A percentile compares a stretch with the other conserved stretches of the same genome.
Conservation (phyloP, 768 basidiomycete species). For the Psilocybe subaeruginosa region DNA sequence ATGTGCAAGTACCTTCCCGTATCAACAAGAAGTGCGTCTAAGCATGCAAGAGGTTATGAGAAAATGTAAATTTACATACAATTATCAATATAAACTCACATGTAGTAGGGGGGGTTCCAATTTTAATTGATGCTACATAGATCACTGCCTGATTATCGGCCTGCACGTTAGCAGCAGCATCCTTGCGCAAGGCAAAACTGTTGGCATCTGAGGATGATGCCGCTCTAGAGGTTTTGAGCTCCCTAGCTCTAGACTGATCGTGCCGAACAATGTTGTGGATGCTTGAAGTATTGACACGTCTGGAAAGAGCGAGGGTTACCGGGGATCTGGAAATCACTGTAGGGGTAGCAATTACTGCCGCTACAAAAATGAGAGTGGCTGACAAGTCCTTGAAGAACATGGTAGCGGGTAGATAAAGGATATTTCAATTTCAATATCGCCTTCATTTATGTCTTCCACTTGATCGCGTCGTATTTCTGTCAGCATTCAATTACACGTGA, state of each 20-base stretch:
- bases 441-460: background rate
- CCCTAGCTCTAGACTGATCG: slow-evolving; percentile 17
- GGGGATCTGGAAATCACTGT: slow-evolving; percentile 3
- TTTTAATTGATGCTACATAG: slow-evolving; percentile 48
- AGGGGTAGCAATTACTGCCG: background rate
- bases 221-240: background rate
- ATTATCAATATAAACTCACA: slow-evolving; percentile 36
- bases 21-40: slow-evolving; percentile 55
- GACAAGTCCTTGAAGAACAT: background rate
- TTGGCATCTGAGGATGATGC: background rate
- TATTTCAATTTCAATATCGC: background rate
- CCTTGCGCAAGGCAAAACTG: background rate
- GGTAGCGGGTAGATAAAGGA: background rate
- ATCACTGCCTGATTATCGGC: slow-evolving; percentile 29
- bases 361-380: background rate
- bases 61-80: too few species aligned
- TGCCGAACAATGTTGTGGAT: slow-evolving; percentile 17
- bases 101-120: slow-evolving; percentile 53
- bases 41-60: too few species aligned
- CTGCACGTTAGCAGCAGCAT: background rate
- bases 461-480: background rate
- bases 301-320: slow-evolving; percentile 11
- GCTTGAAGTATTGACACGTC: slow-evolving; percentile 20
- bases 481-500: background rate
- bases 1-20: slow-evolving; percentile 46